Conservation (phyloP, 2,329 filamentous ascomycete genomes). For the Ophiocordyceps camponoti-rufipedis region DNA sequence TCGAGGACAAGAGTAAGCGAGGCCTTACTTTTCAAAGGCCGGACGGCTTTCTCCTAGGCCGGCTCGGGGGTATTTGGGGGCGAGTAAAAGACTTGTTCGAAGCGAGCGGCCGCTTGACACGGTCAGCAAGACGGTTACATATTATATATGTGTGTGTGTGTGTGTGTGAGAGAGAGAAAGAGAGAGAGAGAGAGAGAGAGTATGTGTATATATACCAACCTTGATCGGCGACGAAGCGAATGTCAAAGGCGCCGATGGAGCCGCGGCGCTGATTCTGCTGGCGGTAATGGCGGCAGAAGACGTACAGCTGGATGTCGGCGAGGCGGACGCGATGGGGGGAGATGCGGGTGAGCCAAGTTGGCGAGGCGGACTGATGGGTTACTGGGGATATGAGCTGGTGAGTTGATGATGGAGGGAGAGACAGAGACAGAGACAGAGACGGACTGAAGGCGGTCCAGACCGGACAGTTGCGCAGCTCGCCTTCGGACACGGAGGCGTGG, state of each 20-base stretch:
- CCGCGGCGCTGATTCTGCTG: slow-evolving; percentile 32
- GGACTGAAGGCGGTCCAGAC: slow-evolving; percentile 47
- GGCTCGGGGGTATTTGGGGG: neutral
- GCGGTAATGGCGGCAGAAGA: slow-evolving; percentile 38
- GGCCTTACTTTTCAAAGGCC: too few species aligned
- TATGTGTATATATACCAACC: slow-evolving; percentile 7
- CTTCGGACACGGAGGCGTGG: slow-evolving; percentile 37
- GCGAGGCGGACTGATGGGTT: slow-evolving; percentile 28
- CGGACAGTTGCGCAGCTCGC: slow-evolving; percentile 32
- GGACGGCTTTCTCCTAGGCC: neutral
- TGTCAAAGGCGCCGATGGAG: slow-evolving; percentile 28
- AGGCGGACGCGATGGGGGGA: slow-evolving; percentile 29
- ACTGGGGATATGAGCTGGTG: slow-evolving; percentile 17
- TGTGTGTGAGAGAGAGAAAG: neutral
- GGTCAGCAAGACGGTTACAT: neutral
- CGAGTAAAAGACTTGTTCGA: slow-evolving; percentile 22
- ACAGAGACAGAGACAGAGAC: slow-evolving; percentile 4
- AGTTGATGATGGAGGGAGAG: neutral
- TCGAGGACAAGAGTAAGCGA: too few species aligned
- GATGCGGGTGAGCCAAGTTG: slow-evolving; percentile 31
- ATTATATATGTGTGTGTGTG: neutral
- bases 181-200: neutral
- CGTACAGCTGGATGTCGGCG: slow-evolving; percentile 35
- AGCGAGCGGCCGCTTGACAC: slow-evolving; percentile 14
- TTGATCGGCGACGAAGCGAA: slow-evolving; percentile 26